A percentile compares a stretch with the other conserved stretches of the same genome.
phyloP scores from a whole-genome alignment of 2,329 filamentous ascomycete genomes.

The Aspergillus japonicus region DNA sequence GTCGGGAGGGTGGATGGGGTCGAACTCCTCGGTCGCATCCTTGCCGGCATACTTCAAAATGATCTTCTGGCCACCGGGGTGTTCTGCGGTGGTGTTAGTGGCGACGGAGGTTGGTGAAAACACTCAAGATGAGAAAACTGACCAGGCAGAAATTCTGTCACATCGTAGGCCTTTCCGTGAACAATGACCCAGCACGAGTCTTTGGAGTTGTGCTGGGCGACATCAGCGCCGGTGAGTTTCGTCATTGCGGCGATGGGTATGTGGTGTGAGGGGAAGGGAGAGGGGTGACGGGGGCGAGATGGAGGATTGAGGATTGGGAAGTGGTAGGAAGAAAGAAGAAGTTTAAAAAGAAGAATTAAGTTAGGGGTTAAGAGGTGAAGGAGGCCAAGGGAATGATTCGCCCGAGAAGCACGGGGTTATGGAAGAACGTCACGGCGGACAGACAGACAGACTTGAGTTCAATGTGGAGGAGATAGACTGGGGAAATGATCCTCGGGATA shows the following conservation, averaged over 20 bases:
- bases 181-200: conserved; percentile 92
- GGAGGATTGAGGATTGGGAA: neutral
- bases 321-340: conserved; percentile 3
- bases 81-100: conserved; percentile 54
- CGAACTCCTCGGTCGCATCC: conserved; percentile 89
- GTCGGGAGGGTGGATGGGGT: conserved; percentile 85
- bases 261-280: conserved; percentile 2
- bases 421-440: neutral
- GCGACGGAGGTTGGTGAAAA: neutral
- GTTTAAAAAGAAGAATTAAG: conserved; percentile 1
- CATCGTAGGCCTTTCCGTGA: conserved; percentile 84
- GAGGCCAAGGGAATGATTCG: neutral
- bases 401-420: neutral
- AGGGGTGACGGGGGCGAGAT: neutral
- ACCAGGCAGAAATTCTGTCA: conserved; percentile 83
- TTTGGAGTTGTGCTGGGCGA: conserved; percentile 73
- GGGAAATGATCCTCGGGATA: neutral
- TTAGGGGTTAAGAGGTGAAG: too few relatives aligned
- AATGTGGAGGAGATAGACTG: neutral
- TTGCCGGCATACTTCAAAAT: conserved; percentile 96
- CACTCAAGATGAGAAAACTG: conserved; percentile 3
- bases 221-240: conserved; percentile 54
- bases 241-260: conserved; percentile 21
- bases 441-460: neutral
- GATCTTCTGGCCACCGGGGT: conserved; percentile 85